These are phyloP conservation scores for Thelephora ganbajun DNA, from an alignment of 768 basidiomycete species.

Conservation along the genomic window DNA sequence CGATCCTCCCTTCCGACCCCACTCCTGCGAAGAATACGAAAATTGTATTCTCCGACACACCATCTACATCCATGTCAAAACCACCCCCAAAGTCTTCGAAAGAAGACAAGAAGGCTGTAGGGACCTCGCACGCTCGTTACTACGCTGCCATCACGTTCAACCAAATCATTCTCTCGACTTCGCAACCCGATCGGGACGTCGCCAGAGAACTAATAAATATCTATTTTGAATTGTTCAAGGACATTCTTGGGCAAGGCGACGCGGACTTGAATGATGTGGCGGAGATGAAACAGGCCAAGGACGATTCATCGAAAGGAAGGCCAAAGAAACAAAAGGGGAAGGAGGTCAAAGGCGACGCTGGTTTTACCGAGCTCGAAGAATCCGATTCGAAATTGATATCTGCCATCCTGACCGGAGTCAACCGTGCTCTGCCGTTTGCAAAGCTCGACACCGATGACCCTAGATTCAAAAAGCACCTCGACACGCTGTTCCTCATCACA, in stretches of 20 bases:
- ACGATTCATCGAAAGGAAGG: slow-evolving; percentile 21
- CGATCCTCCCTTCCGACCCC: slow-evolving; percentile 19
- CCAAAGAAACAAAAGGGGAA: slow-evolving; percentile 18
- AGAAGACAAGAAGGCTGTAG: slow-evolving; percentile 11
- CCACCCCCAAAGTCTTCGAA: slow-evolving; percentile 8
- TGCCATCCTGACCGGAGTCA: slow-evolving; percentile 86
- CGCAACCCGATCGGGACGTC: slow-evolving; percentile 53
- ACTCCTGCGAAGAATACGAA: slow-evolving; percentile 6
- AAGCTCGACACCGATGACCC: slow-evolving; percentile 43
- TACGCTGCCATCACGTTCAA: slow-evolving; percentile 92
- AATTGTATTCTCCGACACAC: background rate
- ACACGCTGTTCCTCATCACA: slow-evolving; percentile 88
- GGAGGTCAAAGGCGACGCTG: slow-evolving; percentile 42
- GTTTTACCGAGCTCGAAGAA: slow-evolving; percentile 66
- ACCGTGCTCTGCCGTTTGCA: slow-evolving; percentile 89
- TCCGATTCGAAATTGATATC: slow-evolving; percentile 72
- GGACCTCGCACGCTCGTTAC: slow-evolving; percentile 70
- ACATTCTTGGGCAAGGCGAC: slow-evolving; percentile 57
- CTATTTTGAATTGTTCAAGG: slow-evolving; percentile 91
- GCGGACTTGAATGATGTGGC: slow-evolving; percentile 6
- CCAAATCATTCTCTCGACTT: slow-evolving; percentile 62
- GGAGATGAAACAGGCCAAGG: slow-evolving; percentile 21
- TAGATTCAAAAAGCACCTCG: slow-evolving; percentile 77
- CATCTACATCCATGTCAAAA: slow-evolving; percentile 14
- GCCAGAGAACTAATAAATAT: slow-evolving; percentile 71